Percentiles rank a stretch among this genome's conserved stretches.
Evolutionary conservation across 23 red algal species (phyloP).

Genomic region (Rhodosorus marinus): DNA sequence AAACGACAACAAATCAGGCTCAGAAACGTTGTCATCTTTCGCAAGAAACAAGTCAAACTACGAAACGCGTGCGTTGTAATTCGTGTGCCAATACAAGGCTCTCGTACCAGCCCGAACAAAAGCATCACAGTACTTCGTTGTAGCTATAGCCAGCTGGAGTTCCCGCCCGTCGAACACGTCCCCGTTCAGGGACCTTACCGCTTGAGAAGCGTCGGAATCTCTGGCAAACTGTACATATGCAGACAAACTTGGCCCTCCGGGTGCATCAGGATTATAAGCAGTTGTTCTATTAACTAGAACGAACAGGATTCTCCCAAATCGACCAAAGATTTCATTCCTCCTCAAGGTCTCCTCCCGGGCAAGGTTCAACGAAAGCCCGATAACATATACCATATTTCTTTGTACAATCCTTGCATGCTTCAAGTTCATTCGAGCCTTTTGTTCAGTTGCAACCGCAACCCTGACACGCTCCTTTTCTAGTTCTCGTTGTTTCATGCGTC

Average conservation of each 20-base stretch:
- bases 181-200: slow-evolving; percentile 47
- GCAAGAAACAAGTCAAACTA: not conserved
- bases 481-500: slow-evolving; percentile 22
- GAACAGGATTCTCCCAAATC: slow-evolving; percentile 52
- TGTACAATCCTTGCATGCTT: slow-evolving; percentile 61
- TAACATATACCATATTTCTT: slow-evolving; percentile 67
- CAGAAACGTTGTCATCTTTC: not conserved
- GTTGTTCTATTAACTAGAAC: slow-evolving; percentile 39
- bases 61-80: not conserved
- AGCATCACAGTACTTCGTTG: slow-evolving; percentile 89
- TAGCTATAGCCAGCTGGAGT: slow-evolving; percentile 50
- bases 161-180: slow-evolving; percentile 64
- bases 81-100: not conserved
- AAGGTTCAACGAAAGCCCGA: slow-evolving; percentile 40
- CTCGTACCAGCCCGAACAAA: slow-evolving; percentile 27
- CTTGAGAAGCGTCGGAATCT: slow-evolving; percentile 45
- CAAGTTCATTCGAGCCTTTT: slow-evolving; percentile 42
- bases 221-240: slow-evolving; percentile 74
- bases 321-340: slow-evolving; percentile 75
- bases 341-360: slow-evolving; percentile 52
- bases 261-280: slow-evolving; percentile 22
- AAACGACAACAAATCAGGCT: not conserved
- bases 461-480: slow-evolving; percentile 48
- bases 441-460: slow-evolving; percentile 17
- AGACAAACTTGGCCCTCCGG: slow-evolving; percentile 48